These are phyloP conservation scores for Suhomyces panamericanus DNA, from an alignment of 1,139 yeast species.

Conservation along the genomic window DNA sequence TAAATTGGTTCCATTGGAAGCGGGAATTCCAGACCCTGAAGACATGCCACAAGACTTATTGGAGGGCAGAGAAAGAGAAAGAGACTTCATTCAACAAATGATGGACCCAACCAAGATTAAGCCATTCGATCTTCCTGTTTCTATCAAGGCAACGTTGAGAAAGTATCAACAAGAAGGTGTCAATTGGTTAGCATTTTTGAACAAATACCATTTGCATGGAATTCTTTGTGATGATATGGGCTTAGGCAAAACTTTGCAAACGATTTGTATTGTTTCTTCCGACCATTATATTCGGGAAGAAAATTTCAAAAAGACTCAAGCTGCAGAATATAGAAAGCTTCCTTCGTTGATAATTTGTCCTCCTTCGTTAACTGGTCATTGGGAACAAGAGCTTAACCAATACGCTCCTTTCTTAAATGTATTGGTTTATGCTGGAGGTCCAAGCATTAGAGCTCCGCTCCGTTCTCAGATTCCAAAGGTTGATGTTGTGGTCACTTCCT, in stretches of 20 bases:
- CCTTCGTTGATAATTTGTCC: slow-evolving; percentile 93
- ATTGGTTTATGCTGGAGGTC: slow-evolving; percentile 90
- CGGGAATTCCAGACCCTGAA: slow-evolving; percentile 95
- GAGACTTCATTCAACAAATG: slow-evolving; percentile 96
- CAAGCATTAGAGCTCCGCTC: slow-evolving; percentile 64
- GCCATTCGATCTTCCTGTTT: slow-evolving; percentile 84
- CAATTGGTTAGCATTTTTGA: slow-evolving; percentile 95
- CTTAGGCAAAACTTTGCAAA: slow-evolving; percentile 93
- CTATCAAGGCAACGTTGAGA: slow-evolving; percentile 89
- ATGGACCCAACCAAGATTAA: slow-evolving; percentile 95
- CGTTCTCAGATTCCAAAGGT: slow-evolving; percentile 54
- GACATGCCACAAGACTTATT: slow-evolving; percentile 85
- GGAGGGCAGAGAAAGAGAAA: slow-evolving; percentile 87
- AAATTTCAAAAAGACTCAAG: slow-evolving; percentile 58
- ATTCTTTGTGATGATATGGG: slow-evolving; percentile 99
- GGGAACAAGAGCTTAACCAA: slow-evolving; percentile 93
- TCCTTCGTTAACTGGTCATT: slow-evolving; percentile 95
- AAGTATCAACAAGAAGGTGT: slow-evolving; percentile 98
- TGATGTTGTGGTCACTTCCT: slow-evolving; percentile 91
- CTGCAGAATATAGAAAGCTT: slow-evolving; percentile 69
- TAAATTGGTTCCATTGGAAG: slow-evolving; percentile 93
- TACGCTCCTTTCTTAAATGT: slow-evolving; percentile 88
- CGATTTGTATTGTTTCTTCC: slow-evolving; percentile 94
- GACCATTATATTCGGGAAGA: slow-evolving; percentile 87
- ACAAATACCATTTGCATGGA: slow-evolving; percentile 94